Evolutionary conservation across 257 asterid species (phyloP), one percentile per base, ranked within the genome.

Genomic region (Gentiana straminea): DNA sequence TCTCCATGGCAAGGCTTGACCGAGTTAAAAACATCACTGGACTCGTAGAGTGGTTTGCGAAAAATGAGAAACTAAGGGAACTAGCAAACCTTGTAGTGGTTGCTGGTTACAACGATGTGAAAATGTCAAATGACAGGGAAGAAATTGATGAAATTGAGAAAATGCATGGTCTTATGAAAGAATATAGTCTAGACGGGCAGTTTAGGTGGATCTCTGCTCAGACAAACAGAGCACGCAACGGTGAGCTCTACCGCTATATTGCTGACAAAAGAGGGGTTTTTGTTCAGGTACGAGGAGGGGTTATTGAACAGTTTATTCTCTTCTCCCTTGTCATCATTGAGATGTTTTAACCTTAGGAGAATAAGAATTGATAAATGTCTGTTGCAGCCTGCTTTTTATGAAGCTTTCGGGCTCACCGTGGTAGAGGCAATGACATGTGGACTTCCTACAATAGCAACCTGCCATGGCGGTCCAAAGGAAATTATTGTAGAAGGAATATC

Each of bases 1-100:
- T 92, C 79, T 85, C 99, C 33, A 92, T 92, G 97, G 99, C 99
- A 34, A 88, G 99, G 86, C 99, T 92, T 10, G 99, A 92, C 70
- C 85, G 66, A 8, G 95, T 88, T 4, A 92, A 92, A 38, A 92
- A 92, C 86, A 92, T 92, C 33, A 60, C 95, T 0, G 99, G 99
- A 9, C 68, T 88, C 68, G 95, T 88, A 59, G 99, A 92, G 72
- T 63, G 82, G 89, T 88, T 83, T 58, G 91, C 81, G 38, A 88
- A 86, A 65, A 85, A 82, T 53, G 68, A 62, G 35, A 77, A 81
- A 72, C 79, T 88, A 13, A 70, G 92, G 72, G 89, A 83, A 69
- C 46, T 80, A 50, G 94, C 95, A 36, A 92, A 88, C 76, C 86
- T 92, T 52, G 99, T 84, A 13, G 81, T 92, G 63, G 91, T 88